Percentiles rank a stretch among this genome's conserved stretches.
Evolutionary conservation across 768 basidiomycete genomes (phyloP).

Genomic region (Suillus clintonianus): DNA sequence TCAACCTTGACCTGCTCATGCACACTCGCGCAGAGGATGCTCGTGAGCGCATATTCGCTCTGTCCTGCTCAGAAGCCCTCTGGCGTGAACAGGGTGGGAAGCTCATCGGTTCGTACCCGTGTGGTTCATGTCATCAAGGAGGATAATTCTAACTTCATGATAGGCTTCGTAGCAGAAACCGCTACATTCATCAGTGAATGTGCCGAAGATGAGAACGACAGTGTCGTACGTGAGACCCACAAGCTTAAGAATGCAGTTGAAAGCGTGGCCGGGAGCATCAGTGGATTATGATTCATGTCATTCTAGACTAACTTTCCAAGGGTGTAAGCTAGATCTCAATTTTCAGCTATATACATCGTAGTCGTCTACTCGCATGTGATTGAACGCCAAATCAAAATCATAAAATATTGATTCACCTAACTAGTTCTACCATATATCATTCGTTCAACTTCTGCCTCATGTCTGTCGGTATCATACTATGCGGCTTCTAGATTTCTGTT

Average conservation of each 20-base stretch:
- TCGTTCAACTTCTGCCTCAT: too few species aligned
- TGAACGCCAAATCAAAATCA: too few species aligned
- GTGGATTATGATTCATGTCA: conserved; percentile 23
- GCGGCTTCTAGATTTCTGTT: too few species aligned
- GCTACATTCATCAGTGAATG: conserved; percentile 86
- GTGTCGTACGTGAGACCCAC: conserved; percentile 70
- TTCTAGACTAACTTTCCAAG: background rate
- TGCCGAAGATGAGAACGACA: conserved; percentile 85
- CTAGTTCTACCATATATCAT: too few species aligned
- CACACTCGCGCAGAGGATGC: conserved; percentile 85
- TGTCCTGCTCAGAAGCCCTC: conserved; percentile 66
- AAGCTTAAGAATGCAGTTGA: conserved; percentile 72
- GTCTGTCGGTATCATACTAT: too few species aligned
- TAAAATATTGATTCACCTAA: too few species aligned
- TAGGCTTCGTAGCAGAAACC: conserved; percentile 80
- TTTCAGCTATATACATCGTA: background rate
- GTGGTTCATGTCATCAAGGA: background rate
- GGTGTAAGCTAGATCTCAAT: background rate
- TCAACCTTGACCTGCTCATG: conserved; percentile 87
- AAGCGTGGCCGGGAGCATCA: conserved; percentile 63
- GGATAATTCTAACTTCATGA: background rate
- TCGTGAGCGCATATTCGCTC: conserved; percentile 65
- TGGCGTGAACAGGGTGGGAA: conserved; percentile 81
- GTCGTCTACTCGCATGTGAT: too few species aligned
- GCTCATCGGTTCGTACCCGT: conserved; percentile 56